Evolutionary conservation across 2,329 filamentous ascomycete genomes (phyloP).

Genomic region (Xylariomycetidae sp.): DNA sequence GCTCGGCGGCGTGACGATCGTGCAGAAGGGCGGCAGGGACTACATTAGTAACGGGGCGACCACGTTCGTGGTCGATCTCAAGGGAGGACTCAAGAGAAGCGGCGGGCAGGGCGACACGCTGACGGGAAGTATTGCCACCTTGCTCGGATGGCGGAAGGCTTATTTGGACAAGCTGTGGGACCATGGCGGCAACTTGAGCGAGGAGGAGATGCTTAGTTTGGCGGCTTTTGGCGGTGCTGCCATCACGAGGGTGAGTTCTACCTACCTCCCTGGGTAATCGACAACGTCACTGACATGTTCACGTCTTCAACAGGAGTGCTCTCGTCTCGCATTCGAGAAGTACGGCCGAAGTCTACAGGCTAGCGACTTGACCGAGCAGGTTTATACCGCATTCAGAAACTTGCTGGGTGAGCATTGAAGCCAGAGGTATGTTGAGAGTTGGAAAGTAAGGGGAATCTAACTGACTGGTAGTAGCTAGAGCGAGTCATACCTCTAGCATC

Average conservation of each 20-base stretch:
- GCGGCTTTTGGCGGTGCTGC: constrained; percentile 83
- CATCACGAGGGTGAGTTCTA: constrained; percentile 67
- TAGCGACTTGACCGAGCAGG: constrained; percentile 86
- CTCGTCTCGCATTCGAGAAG: constrained; percentile 77
- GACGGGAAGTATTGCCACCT: constrained; percentile 82
- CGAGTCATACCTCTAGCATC: no score
- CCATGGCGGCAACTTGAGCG: constrained; percentile 43
- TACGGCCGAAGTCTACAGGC: constrained; percentile 87
- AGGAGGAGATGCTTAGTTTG: constrained; percentile 63
- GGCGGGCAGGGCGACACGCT: constrained; percentile 95
- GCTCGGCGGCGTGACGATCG: constrained; percentile 81
- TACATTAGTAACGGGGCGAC: constrained; percentile 74
- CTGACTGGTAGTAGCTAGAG: no score
- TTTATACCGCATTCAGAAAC: constrained; percentile 74
- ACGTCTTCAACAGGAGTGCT: constrained; percentile 68
- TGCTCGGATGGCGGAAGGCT: constrained; percentile 81
- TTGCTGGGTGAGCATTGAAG: constrained; percentile 75
- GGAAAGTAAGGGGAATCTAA: no score
- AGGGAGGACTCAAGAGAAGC: constrained; percentile 82
- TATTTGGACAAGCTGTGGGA: constrained; percentile 84
- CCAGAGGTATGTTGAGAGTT: no score
- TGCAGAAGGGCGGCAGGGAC: constrained; percentile 84
- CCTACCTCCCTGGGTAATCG: not conserved
- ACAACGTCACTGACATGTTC: no score
- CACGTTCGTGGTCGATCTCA: constrained; percentile 71